phyloP scores from a whole-genome alignment of 2,329 filamentous ascomycete species.

The Acephala macrosclerotiorum region DNA sequence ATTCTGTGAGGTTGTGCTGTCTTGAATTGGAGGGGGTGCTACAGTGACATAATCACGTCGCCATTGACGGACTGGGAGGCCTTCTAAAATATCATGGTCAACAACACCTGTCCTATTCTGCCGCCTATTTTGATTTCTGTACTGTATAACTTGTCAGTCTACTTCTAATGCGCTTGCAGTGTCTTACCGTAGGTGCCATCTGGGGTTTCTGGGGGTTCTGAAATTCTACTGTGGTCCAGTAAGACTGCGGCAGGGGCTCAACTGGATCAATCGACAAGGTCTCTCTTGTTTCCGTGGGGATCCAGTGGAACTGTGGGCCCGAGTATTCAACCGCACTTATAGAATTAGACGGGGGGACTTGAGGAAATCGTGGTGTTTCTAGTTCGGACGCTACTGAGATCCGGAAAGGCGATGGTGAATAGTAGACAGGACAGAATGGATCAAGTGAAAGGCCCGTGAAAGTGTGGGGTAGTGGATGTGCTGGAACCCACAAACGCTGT shows the following conservation, averaged over 20 bases:
- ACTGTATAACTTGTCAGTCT: conserved; percentile 26
- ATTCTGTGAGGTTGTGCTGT: conserved; percentile 65
- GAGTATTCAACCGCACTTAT: no score
- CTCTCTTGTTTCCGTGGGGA: no score
- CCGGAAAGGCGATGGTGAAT: no score
- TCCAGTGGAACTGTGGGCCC: no score
- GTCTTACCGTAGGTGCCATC: conserved; percentile 26
- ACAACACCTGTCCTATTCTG: conserved; percentile 42
- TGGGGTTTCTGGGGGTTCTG: not conserved
- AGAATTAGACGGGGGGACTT: no score
- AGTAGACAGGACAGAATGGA: no score
- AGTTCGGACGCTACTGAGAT: no score
- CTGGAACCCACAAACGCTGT: no score
- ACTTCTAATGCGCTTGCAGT: not conserved
- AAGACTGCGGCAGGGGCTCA: not conserved
- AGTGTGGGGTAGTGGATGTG: no score
- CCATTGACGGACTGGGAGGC: conserved; percentile 89
- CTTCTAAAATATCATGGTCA: conserved; percentile 63
- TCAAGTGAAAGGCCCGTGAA: no score
- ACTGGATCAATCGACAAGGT: not conserved
- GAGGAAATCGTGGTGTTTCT: no score
- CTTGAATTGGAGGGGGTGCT: conserved; percentile 69
- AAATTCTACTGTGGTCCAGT: not conserved
- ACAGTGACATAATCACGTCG: conserved; percentile 74
- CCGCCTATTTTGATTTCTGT: conserved; percentile 41